A percentile compares a stretch with the other conserved stretches of the same genome.
These are phyloP conservation scores for Fusarium mexicanum DNA, from an alignment of 2,329 filamentous ascomycete genomes.

Conservation along the genomic window DNA sequence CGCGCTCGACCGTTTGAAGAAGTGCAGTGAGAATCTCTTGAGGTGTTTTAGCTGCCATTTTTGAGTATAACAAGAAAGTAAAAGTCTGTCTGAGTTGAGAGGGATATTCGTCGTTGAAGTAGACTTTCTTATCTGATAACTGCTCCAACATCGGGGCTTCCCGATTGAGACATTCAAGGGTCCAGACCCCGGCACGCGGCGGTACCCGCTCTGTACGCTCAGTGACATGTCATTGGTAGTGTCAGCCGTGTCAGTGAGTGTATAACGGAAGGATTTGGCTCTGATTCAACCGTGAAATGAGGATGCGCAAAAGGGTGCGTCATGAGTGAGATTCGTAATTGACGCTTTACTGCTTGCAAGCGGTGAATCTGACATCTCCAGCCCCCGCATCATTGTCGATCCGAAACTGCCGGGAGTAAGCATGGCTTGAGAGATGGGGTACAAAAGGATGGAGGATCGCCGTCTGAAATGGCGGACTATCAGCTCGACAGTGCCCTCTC, in stretches of 20 bases:
- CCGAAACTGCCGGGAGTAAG: slow-evolving; percentile 5
- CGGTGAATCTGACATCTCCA: slow-evolving; percentile 4
- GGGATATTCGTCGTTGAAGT: neutral
- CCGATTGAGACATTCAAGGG: neutral
- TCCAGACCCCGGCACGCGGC: slow-evolving; percentile 8
- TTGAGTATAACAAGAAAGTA: too few species aligned
- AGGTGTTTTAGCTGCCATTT: slow-evolving; percentile 1
- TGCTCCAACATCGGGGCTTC: neutral
- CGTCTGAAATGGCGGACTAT: neutral
- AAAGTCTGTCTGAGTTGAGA: neutral
- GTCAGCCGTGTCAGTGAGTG: neutral
- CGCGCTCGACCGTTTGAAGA: slow-evolving; percentile 54
- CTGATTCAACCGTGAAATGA: neutral
- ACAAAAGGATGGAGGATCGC: neutral
- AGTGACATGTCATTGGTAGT: neutral
- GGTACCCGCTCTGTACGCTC: neutral
- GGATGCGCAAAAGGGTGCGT: neutral
- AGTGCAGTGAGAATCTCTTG: slow-evolving; percentile 51
- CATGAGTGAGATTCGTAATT: neutral
- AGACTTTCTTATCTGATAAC: slow-evolving; percentile 6
- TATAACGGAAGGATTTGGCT: neutral
- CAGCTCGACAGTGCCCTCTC: fast-evolving
- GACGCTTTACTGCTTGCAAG: slow-evolving; percentile 4
- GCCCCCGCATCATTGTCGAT: slow-evolving; percentile 3
- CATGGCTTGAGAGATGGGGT: neutral